Conservation (phyloP, 192 early-diverging fungal genomes). For the Coemansia umbellata region DNA sequence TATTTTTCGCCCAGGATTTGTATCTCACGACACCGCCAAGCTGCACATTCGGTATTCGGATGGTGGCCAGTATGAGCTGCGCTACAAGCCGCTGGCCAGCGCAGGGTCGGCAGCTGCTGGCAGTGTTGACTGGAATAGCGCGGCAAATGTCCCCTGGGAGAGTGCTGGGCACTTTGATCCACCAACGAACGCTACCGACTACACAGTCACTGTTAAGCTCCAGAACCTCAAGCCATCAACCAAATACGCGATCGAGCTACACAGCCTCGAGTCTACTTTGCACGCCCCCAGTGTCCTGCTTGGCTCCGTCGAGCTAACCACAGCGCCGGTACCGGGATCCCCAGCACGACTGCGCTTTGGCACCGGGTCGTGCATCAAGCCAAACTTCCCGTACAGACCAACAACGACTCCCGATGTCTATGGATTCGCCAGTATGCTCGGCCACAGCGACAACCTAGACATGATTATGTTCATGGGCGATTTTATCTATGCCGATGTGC, state of each 20-base stretch:
- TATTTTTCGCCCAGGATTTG: constrained; percentile 38
- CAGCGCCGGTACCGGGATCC: constrained; percentile 14
- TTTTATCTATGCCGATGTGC: constrained; percentile 54
- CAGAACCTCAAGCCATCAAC: constrained; percentile 31
- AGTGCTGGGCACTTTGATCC: constrained; percentile 22
- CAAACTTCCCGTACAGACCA: constrained; percentile 48
- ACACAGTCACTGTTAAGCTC: constrained; percentile 18
- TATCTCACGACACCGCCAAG: constrained; percentile 39
- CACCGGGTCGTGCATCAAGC: constrained; percentile 53
- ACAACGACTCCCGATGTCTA: constrained; percentile 25
- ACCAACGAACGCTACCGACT: constrained; percentile 23
- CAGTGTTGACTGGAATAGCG: background rate
- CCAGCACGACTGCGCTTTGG: constrained; percentile 38
- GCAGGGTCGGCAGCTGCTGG: background rate
- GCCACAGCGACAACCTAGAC: constrained; percentile 33
- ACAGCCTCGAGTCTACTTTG: constrained; percentile 24
- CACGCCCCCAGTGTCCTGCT: constrained; percentile 12
- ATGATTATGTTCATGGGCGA: constrained; percentile 53
- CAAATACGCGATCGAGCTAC: constrained; percentile 35
- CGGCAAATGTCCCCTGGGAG: constrained; percentile 26
- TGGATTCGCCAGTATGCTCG: constrained; percentile 42
- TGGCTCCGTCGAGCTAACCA: constrained; percentile 36
- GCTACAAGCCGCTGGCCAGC: constrained; percentile 11
- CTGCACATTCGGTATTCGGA: constrained; percentile 40
- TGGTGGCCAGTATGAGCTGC: constrained; percentile 31